Evolutionary conservation across 495 filamentous ascomycete species (phyloP), one percentile per base, ranked within the genome.

Genomic region (Penicillium coffeae): DNA sequence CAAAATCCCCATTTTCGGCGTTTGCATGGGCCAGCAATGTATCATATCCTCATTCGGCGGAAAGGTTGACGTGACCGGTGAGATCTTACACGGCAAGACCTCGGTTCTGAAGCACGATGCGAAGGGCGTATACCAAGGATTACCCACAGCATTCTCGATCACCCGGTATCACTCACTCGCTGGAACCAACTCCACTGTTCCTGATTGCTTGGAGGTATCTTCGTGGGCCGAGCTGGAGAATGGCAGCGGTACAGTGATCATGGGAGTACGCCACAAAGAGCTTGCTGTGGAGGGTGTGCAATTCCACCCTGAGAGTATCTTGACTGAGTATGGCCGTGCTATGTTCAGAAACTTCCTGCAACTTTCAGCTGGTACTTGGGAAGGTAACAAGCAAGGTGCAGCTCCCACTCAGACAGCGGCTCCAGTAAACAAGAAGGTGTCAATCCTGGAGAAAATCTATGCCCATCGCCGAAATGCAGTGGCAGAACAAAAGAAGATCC

Each of bases 21-120:
- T 99, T 14, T 99, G 93, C 63, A 96, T 99, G 91, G 93, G 93
- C 55, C 86, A 95, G 81, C 93, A 99, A 77, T 97, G 91, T 66
- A 96, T 99, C 21, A 90, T 91, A 55, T 85, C 89, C 42, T 82
- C 86, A 8, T 96, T 93, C 63, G 93, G 93, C 42, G 93, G 93
- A 47, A 81, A 85, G 30, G 93, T 99, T 27, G 86, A 86, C 63
- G 90, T 88, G 37, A 95, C 94, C 8, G 94, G 94, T 30, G 93
- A 97, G 71, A 96, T 97, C 45, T 70, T 97, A 45, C 93, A 99
- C 58, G 93, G 93, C 49, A 99, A 99, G 73, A 99, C 93, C 20
- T 95, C 90, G 13, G 83, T 83, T 14, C 74, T 99, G 55, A 78
- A 80, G 37, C 93, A 99, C 68, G 94, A 99, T 60, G 73, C 72